phyloP scores from a whole-genome alignment of 768 basidiomycete species.

The Tulasnella sp. region DNA sequence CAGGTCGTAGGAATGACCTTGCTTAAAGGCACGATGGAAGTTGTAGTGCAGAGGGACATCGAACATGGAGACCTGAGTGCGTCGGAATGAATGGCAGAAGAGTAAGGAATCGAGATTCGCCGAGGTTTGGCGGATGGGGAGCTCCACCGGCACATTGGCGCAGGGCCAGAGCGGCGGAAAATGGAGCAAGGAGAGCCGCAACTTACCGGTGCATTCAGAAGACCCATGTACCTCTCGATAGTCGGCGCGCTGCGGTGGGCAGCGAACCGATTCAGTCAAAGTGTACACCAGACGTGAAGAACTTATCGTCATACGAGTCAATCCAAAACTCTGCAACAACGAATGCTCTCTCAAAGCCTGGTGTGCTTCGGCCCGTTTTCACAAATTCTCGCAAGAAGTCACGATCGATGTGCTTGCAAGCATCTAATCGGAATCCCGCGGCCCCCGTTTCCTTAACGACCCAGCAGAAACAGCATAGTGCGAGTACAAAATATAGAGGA shows the following conservation, averaged over 20 bases:
- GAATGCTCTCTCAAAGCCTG: constrained; percentile 57
- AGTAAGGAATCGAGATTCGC: not conserved
- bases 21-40: constrained; percentile 74
- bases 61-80: constrained; percentile 76
- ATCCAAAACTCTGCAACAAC: constrained; percentile 83
- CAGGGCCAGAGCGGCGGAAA: not conserved
- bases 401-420: constrained; percentile 86
- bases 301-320: constrained; percentile 56
- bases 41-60: constrained; percentile 90
- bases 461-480: not conserved
- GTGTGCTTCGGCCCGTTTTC: constrained; percentile 44
- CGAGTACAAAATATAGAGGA: not conserved
- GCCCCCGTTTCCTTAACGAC: constrained; percentile 46
- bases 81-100: not conserved
- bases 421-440: constrained; percentile 82
- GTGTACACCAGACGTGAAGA: not conserved
- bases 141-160: constrained; percentile 50
- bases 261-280: not conserved
- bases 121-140: constrained; percentile 45
- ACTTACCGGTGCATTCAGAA: constrained; percentile 28
- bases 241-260: not conserved
- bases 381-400: constrained; percentile 70
- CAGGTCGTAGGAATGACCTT: constrained; percentile 70
- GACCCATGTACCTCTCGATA: constrained; percentile 31
- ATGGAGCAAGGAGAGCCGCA: not conserved